Evolutionary conservation across 2,329 filamentous ascomycete genomes (phyloP).

Genomic region (Aaosphaeria arxii): DNA sequence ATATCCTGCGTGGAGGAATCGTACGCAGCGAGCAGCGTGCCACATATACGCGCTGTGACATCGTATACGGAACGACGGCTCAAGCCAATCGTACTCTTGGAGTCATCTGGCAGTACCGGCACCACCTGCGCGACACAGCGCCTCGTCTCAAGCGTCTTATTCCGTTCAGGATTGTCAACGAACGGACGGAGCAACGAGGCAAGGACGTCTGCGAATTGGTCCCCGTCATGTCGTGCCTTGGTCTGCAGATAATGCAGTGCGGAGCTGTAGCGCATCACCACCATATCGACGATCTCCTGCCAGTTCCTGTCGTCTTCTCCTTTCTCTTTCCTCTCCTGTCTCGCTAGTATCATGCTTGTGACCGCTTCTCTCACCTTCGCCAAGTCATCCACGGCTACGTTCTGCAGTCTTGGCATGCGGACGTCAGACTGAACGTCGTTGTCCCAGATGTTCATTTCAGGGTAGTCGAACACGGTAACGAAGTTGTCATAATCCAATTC

Average conservation of each 20-base stretch:
- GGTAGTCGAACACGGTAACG: conserved; percentile 46
- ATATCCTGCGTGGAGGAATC: conserved; percentile 9
- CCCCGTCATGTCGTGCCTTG: conserved; percentile 13
- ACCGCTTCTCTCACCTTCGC: conserved; percentile 44
- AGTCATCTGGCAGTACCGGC: conserved; percentile 12
- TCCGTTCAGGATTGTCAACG: conserved; percentile 36
- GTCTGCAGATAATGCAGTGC: conserved; percentile 44
- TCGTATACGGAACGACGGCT: conserved; percentile 29
- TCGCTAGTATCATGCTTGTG: conserved; percentile 38
- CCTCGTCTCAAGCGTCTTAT: conserved; percentile 39
- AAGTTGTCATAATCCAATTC: conserved; percentile 49
- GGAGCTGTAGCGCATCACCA: conserved; percentile 60
- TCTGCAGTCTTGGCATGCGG: conserved; percentile 39
- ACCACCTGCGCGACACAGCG: conserved; percentile 49
- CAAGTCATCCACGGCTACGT: conserved; percentile 31
- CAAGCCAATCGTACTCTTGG: conserved; percentile 11
- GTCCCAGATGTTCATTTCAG: conserved; percentile 38
- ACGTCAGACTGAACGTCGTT: conserved; percentile 28
- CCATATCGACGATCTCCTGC: conserved; percentile 65
- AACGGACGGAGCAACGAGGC: conserved; percentile 34
- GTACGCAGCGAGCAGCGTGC: conserved; percentile 24
- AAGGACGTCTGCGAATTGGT: conserved; percentile 24
- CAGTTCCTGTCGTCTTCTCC: conserved; percentile 47
- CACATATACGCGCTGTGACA: conserved; percentile 33
- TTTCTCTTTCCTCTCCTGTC: conserved; percentile 12